A percentile compares a stretch with the other conserved stretches of the same genome.
phyloP scores from a whole-genome alignment of 1,139 yeast genomes.

The Suhomyces atakaporum region DNA sequence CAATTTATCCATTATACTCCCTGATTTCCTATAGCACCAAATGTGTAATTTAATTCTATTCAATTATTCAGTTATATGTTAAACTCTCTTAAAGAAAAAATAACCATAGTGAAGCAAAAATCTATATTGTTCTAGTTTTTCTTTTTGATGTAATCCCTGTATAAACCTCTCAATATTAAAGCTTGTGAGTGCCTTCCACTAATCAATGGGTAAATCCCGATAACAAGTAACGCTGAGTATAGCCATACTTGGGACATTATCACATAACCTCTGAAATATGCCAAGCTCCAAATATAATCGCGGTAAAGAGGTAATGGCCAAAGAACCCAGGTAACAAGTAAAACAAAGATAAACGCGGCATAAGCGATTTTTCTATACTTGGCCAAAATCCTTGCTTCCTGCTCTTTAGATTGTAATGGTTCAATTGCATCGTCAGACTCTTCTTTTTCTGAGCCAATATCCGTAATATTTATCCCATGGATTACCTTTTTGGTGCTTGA shows the following conservation, averaged over 20 bases:
- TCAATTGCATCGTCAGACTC: background rate
- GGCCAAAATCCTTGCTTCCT: constrained; percentile 7
- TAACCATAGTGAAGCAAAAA: background rate
- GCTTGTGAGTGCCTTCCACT: constrained; percentile 35
- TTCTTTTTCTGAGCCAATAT: constrained; percentile 12
- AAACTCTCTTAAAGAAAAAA: no score
- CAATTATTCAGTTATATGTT: background rate
- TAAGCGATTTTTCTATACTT: constrained; percentile 25
- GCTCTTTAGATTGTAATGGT: background rate
- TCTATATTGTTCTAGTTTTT: background rate
- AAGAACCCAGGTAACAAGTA: constrained; percentile 39
- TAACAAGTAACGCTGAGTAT: constrained; percentile 30
- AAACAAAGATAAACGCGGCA: constrained; percentile 26
- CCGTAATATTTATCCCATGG: no score
- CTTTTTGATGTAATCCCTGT: constrained; percentile 4
- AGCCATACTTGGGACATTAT: constrained; percentile 43
- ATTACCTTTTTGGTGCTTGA: no score
- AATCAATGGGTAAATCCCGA: constrained; percentile 41
- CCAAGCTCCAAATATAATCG: constrained; percentile 40
- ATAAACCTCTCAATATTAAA: constrained; percentile 26
- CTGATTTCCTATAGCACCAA: no score
- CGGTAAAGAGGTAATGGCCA: constrained; percentile 53
- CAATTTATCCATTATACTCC: no score
- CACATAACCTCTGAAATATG: constrained; percentile 45
- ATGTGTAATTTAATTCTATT: no score